Evolutionary conservation across 1,284 basidiomycete species (phyloP).

Genomic region (Ceratobasidium sp.): DNA sequence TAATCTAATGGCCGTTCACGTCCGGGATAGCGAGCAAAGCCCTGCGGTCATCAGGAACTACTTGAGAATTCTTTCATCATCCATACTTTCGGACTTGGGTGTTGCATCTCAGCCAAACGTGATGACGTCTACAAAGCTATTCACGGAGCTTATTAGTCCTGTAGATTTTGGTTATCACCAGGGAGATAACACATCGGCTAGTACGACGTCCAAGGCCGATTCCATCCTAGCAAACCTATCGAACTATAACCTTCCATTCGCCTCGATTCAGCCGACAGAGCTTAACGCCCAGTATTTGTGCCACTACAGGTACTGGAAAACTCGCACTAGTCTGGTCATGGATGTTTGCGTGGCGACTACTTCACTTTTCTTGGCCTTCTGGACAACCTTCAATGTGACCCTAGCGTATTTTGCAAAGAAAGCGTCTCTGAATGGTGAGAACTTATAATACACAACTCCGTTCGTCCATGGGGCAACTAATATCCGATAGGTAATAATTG

Average conservation of each 20-base stretch:
- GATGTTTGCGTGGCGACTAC: constrained; percentile 13
- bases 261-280: neutral
- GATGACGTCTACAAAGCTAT: neutral
- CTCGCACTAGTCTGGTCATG: neutral
- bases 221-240: neutral
- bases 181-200: neutral
- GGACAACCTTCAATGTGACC: neutral
- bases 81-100: constrained; percentile 18
- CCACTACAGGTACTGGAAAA: neutral
- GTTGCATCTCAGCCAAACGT: neutral
- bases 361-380: constrained; percentile 6
- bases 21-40: neutral
- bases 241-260: neutral
- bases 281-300: constrained; percentile 1
- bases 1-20: neutral
- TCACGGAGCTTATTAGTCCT: neutral
- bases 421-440: neutral
- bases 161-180: neutral
- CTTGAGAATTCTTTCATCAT: neutral
- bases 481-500: too few relatives aligned
- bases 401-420: neutral
- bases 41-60: neutral
- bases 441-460: too few relatives aligned
- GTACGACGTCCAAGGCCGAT: neutral
- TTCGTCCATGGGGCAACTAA: too few relatives aligned